Percentiles rank a stretch among this genome's conserved stretches.
phyloP scores from a whole-genome alignment of 2,329 filamentous ascomycete species.

The Monosporascus sp. region DNA sequence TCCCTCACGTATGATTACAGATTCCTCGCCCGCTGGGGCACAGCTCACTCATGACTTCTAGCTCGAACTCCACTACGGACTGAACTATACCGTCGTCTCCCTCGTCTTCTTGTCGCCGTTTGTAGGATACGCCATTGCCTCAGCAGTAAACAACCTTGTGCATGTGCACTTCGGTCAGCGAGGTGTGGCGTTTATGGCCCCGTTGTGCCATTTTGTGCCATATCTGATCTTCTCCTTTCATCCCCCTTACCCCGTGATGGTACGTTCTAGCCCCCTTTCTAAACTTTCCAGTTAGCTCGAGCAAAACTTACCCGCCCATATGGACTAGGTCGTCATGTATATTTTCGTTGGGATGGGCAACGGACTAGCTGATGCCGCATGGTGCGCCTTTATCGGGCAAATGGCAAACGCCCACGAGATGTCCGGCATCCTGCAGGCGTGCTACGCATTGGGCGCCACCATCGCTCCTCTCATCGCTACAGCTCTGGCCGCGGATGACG shows the following conservation, averaged over 20 bases:
- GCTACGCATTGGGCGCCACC: constrained; percentile 67
- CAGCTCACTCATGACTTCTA: constrained; percentile 16
- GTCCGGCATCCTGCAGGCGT: constrained; percentile 65
- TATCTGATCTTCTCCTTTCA: neutral
- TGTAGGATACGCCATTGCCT: constrained; percentile 55
- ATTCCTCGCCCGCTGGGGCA: too few relatives aligned
- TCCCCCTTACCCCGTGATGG: too few relatives aligned
- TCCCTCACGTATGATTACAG: too few relatives aligned
- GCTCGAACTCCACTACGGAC: constrained; percentile 56
- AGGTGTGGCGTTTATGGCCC: constrained; percentile 59
- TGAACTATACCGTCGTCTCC: constrained; percentile 55
- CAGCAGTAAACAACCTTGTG: constrained; percentile 54
- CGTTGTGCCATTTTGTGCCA: constrained; percentile 42
- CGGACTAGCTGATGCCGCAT: constrained; percentile 45
- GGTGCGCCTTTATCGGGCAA: constrained; percentile 60
- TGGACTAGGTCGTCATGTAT: too few relatives aligned
- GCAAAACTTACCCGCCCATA: too few relatives aligned
- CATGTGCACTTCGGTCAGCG: constrained; percentile 59
- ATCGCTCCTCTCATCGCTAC: constrained; percentile 67
- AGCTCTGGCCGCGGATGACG: constrained; percentile 60
- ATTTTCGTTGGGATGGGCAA: constrained; percentile 1
- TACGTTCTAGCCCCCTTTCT: too few relatives aligned
- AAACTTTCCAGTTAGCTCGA: too few relatives aligned
- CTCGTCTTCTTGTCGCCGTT: constrained; percentile 61
- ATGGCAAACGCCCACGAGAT: constrained; percentile 70